Evolutionary conservation across 2,329 filamentous ascomycete species (phyloP), one percentile per base, ranked within the genome.

Genomic region (Spiromastix sp.): DNA sequence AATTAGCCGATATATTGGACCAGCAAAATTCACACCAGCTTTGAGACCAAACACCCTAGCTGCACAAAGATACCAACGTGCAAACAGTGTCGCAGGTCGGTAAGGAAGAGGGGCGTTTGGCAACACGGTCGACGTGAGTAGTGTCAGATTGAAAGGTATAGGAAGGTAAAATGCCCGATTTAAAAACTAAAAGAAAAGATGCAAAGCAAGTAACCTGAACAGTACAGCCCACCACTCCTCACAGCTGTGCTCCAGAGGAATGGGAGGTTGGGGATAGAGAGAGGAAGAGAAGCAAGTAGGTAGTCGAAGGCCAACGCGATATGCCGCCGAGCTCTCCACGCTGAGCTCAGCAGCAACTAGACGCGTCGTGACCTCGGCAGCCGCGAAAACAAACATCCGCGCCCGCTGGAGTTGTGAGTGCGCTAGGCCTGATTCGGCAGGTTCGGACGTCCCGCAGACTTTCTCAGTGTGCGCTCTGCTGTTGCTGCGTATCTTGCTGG

Each of bases 311-410:
- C 21, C 4, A 22, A 16, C 12, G 10, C 5, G 16, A 6, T 20
- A 13, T 3, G 33, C 11, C 27, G 26, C 25, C 18, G 16, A 29
- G 11, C 16, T 25, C 30, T 38, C 30, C 13, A 22, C n/a, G n/a
- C 10, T 19, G 10, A 30, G 10, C 2, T 32, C 10, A 54, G 52
- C 51, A 32, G 25, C 20, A 13, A 12, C 31, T 32, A 19, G 44
- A 59, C 58, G 57, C 57, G 57, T 60, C 57, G 56, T 56, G 54
- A 55, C 50, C 46, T 40, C 51, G 48, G 42, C 31, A 45, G n/a
- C 18, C 31, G 35, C 30, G 34, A 15, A 34, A 41, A 41, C 20
- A 34, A 34, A 22, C 13, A n/a, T 13, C 36, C 30, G 28, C 11
- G n/a, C 4, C 19, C 16, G 12, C 31, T 12, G 21, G 12, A 22